A percentile compares a stretch with the other conserved stretches of the same genome.
Evolutionary conservation across 1,139 yeast species (phyloP).

Genomic region (Taphrina pruni): DNA sequence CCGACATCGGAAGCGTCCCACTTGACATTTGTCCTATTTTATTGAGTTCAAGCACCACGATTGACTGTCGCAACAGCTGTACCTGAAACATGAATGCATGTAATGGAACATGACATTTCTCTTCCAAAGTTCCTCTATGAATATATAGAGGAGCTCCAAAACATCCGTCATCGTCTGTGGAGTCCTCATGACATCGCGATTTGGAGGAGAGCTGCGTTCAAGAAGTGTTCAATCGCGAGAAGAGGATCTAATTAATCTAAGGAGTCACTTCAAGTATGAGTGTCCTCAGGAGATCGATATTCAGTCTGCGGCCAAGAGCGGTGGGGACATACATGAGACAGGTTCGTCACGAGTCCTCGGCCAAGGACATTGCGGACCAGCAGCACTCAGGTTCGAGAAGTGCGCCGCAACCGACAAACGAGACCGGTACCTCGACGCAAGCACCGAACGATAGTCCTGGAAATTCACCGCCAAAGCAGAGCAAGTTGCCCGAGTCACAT

Average conservation of each 20-base stretch:
- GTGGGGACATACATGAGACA: neutral
- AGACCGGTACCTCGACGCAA: conserved; percentile 39
- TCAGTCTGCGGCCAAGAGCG: neutral
- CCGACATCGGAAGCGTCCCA: too few relatives aligned
- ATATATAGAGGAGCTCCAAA: neutral
- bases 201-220: neutral
- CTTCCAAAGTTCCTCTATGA: too few relatives aligned
- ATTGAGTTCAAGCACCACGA: too few relatives aligned
- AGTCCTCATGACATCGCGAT: neutral
- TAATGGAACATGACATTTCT: too few relatives aligned
- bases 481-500: conserved; percentile 7
- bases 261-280: neutral
- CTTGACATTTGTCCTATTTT: too few relatives aligned
- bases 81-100: too few relatives aligned
- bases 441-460: conserved; percentile 28
- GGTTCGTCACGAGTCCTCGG: conserved; percentile 25
- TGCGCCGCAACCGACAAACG: conserved; percentile 37
- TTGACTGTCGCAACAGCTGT: too few relatives aligned
- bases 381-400: conserved; percentile 37
- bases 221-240: neutral
- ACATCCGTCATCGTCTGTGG: conserved; percentile 1
- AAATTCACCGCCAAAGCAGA: neutral
- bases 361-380: conserved; percentile 28
- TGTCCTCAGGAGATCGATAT: neutral
- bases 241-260: neutral